Conservation (phyloP, 495 filamentous ascomycete species). For the Penicillium pancosmium region DNA sequence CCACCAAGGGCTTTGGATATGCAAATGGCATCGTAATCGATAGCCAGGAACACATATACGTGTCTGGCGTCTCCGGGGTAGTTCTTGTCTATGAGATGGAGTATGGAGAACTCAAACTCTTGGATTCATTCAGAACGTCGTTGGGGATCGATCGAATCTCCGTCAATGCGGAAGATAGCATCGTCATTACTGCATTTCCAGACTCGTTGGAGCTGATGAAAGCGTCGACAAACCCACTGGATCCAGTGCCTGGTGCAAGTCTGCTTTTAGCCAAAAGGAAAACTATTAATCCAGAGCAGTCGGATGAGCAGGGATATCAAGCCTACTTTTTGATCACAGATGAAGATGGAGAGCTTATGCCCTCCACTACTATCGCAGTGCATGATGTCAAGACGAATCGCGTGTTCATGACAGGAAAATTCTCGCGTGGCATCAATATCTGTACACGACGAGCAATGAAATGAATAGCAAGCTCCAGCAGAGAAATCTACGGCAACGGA, state of each 20-base stretch:
- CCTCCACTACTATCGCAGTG: conserved; percentile 8
- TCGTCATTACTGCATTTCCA: conserved; percentile 9
- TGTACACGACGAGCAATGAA: conserved; percentile 3
- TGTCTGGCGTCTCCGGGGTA: conserved; percentile 2
- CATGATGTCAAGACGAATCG: conserved; percentile 16
- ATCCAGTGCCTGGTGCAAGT: conserved; percentile 1
- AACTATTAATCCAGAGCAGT: not conserved
- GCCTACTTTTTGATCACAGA: conserved; percentile 9
- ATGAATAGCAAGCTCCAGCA: not conserved
- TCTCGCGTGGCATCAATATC: conserved; percentile 12
- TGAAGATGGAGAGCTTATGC: conserved; percentile 9
- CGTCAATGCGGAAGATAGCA: conserved; percentile 10
- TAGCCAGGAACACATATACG: conserved; percentile 6
- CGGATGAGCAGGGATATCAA: conserved; percentile 1
- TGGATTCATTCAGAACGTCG: not conserved
- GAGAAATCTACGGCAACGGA: too few relatives aligned
- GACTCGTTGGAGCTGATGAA: conserved; percentile 8
- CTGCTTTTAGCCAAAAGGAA: conserved; percentile 4
- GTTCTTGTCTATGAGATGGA: conserved; percentile 6
- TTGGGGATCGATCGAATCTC: conserved; percentile 14
- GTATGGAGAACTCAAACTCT: not conserved
- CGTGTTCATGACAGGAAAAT: conserved; percentile 12
- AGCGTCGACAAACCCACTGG: not conserved
- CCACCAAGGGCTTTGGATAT: conserved; percentile 6
- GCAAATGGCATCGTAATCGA: conserved; percentile 12